Conservation (phyloP, 148 eudicot species). For the Cornus controversa region DNA sequence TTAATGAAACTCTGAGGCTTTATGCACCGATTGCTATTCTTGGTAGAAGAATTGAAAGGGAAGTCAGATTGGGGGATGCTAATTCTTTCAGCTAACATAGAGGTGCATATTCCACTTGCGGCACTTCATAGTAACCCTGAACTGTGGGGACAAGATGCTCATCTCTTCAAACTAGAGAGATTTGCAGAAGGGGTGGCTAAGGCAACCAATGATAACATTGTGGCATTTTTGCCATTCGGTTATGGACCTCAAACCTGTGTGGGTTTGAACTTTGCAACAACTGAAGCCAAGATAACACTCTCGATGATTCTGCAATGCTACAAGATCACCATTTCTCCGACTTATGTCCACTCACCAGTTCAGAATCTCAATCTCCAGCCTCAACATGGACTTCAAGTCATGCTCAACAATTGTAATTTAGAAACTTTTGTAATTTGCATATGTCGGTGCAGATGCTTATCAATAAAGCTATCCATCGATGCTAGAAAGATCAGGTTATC, state of each 20-base stretch:
- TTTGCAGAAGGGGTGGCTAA: conserved; percentile 3
- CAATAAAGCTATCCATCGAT: too few relatives aligned
- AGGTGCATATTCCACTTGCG: background rate
- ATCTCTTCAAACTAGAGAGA: conserved; percentile 6
- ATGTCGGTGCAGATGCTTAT: background rate
- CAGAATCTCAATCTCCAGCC: conserved; percentile 6
- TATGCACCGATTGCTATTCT: background rate
- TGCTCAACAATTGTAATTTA: background rate
- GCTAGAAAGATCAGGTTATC: too few relatives aligned
- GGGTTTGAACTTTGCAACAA: conserved; percentile 2
- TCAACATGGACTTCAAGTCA: conserved; percentile 12
- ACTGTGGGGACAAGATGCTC: conserved; percentile 11
- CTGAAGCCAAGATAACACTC: conserved; percentile 6
- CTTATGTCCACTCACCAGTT: conserved; percentile 8
- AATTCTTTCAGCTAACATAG: conserved; percentile 3
- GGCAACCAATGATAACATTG: background rate
- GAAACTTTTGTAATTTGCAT: background rate
- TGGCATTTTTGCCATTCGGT: conserved; percentile 9
- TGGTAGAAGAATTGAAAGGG: background rate
- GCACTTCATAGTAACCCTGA: background rate
- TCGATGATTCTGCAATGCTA: conserved; percentile 13
- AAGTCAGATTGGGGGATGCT: conserved; percentile 11
- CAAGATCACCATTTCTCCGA: conserved; percentile 10
- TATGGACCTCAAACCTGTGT: conserved; percentile 9
- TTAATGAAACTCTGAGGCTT: conserved; percentile 7